Evolutionary conservation across 192 early-diverging fungal species (phyloP), one percentile per base, ranked within the genome.

Genomic region (Coemansia sp.): DNA sequence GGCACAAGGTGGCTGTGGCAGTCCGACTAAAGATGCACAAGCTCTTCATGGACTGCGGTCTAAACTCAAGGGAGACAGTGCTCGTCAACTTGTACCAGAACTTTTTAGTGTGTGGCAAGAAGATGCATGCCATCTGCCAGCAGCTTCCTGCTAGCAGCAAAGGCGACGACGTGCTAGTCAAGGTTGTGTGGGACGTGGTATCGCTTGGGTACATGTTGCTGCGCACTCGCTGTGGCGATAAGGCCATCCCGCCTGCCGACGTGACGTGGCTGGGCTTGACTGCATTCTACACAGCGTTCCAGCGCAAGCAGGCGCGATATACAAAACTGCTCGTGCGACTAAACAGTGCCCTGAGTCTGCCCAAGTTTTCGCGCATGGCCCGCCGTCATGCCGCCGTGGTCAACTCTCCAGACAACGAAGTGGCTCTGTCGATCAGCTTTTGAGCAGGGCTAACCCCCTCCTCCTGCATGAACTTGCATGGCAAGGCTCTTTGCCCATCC

Each of bases 1-100:
- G 78, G 39, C 70, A 77, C 31, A 89, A 86, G 60, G 68, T 89
- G 42, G 66, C 71, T 27, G 59, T 60, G 32, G 57, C 72, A 14
- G 61, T 77, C 48, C 72, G 65, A 14, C 15, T 62, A 21, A 74
- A 67, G 44, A 64, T 78, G 36, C 55, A 89, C 63, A 70, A 80
- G 55, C 75, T 94, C 29, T 91, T 87, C 68, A 78, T 91, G 29
- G 91, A 92, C 73, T 72, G 82, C 21, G 63, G 66, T 12, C 70
- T 92, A 55, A 93, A 93, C 70, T 84, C 89, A 5, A 48, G 70
- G 15, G n/a, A 46, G 6, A 86, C 72, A 1, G 90, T 94, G 21
- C 68, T 91, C n/a, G 64, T 90, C 46, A 96, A 94, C 64, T 74
- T 95, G 44, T 91, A 91, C 74, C 90, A 94, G 68, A 91, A 91